Percentiles rank a stretch among this genome's conserved stretches.
Evolutionary conservation across 2,329 filamentous ascomycete species (phyloP).

Genomic region (Paracamarosporium sp.): DNA sequence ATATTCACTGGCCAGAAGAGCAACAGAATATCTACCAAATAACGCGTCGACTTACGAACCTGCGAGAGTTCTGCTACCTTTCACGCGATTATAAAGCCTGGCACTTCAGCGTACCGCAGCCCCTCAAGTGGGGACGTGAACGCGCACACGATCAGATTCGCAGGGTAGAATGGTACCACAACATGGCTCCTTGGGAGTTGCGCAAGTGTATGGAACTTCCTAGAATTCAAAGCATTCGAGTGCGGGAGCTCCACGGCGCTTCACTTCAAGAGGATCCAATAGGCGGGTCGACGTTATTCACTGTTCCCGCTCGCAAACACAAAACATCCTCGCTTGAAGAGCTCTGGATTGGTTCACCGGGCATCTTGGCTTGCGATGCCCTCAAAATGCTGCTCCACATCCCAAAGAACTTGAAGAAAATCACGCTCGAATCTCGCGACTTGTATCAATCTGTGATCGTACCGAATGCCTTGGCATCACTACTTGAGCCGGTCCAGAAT

Average conservation of each 20-base stretch:
- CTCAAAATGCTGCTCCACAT: background rate
- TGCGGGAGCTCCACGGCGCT: constrained; percentile 11
- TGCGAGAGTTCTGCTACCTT: constrained; percentile 10
- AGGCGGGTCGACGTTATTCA: background rate
- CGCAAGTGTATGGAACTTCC: constrained; percentile 8
- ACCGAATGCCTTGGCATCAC: background rate
- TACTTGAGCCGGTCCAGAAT: constrained; percentile 6
- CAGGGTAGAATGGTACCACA: constrained; percentile 12
- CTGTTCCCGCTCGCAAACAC: background rate
- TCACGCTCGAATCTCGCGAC: background rate
- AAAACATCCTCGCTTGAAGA: constrained; percentile 4
- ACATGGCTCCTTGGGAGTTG: constrained; percentile 6
- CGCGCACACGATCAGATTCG: constrained; percentile 3
- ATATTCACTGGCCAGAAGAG: constrained; percentile 10
- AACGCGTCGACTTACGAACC: constrained; percentile 4
- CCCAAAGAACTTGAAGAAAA: background rate
- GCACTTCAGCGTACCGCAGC: constrained; percentile 8
- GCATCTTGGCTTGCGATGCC: background rate
- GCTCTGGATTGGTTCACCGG: constrained; percentile 3
- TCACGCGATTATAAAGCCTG: constrained; percentile 11
- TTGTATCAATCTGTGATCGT: background rate
- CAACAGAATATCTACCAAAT: constrained; percentile 7
- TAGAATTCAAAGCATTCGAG: constrained; percentile 5
- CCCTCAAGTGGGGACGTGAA: background rate
- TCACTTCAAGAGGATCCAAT: background rate